Conservation (phyloP, 2,329 filamentous ascomycete species). For the Metarhizium sp. region DNA sequence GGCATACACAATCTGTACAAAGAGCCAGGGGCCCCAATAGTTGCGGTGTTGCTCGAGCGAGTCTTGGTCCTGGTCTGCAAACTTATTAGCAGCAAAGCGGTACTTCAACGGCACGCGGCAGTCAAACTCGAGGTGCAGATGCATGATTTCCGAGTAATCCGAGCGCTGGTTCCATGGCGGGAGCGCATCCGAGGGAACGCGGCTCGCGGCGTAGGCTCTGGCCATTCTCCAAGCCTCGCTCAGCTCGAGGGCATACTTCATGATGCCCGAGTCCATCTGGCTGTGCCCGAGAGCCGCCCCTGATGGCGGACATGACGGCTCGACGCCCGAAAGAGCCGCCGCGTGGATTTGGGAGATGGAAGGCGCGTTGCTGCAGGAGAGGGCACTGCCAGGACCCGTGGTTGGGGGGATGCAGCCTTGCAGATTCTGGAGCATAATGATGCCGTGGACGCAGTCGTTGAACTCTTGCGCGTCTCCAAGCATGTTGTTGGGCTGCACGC, state of each 20-base stretch:
- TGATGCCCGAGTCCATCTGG: conserved; percentile 27
- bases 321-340: not conserved
- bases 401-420: conserved; percentile 21
- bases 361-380: conserved; percentile 4
- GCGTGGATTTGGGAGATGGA: conserved; percentile 6
- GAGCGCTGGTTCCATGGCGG: conserved; percentile 36
- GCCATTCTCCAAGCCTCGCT: conserved; percentile 39
- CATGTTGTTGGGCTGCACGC: conserved; percentile 10
- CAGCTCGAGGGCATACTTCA: conserved; percentile 32
- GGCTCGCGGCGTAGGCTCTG: conserved; percentile 34
- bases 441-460: conserved; percentile 28
- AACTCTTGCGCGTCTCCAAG: conserved; percentile 13
- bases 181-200: conserved; percentile 31
- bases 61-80: conserved; percentile 29
- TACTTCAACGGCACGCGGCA: conserved; percentile 39
- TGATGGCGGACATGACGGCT: not conserved
- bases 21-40: conserved; percentile 44
- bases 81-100: conserved; percentile 39
- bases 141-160: conserved; percentile 41
- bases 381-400: conserved; percentile 1
- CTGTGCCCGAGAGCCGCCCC: not conserved
- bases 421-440: conserved; percentile 31
- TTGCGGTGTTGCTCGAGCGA: conserved; percentile 34
- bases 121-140: conserved; percentile 41
- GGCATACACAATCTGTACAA: conserved; percentile 43